A percentile compares a stretch with the other conserved stretches of the same genome.
Evolutionary conservation across 2,329 filamentous ascomycete species (phyloP).

Genomic region (Scytalidium lignicola): DNA sequence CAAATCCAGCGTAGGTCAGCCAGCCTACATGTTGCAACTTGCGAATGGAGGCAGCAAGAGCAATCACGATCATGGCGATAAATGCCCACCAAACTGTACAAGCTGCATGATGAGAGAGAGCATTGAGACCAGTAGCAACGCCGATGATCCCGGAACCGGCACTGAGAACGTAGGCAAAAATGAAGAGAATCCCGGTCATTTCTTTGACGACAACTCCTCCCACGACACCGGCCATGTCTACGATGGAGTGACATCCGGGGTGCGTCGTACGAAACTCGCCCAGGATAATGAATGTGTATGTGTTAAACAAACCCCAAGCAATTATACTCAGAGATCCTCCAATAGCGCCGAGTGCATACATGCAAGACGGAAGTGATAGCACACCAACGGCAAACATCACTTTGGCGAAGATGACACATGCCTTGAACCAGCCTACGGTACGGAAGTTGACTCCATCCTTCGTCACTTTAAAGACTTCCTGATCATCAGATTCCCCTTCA

Average conservation of each 20-base stretch:
- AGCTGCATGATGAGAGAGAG: slow-evolving; percentile 49
- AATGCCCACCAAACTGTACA: slow-evolving; percentile 56
- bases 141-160: slow-evolving; percentile 54
- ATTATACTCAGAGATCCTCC: slow-evolving; percentile 37
- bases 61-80: slow-evolving; percentile 45
- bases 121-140: slow-evolving; percentile 54
- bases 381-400: slow-evolving; percentile 26
- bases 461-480: slow-evolving; percentile 38
- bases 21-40: slow-evolving; percentile 58
- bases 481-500: background rate
- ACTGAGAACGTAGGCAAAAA: slow-evolving; percentile 52
- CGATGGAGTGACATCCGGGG: slow-evolving; percentile 45
- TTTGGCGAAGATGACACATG: slow-evolving; percentile 41
- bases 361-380: slow-evolving; percentile 37
- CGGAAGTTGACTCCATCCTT: slow-evolving; percentile 39
- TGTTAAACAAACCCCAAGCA: slow-evolving; percentile 28
- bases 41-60: slow-evolving; percentile 45
- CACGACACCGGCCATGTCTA: slow-evolving; percentile 54
- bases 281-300: slow-evolving; percentile 39
- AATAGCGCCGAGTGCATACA: slow-evolving; percentile 35
- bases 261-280: slow-evolving; percentile 47
- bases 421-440: slow-evolving; percentile 42
- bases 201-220: slow-evolving; percentile 48
- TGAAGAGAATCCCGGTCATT: slow-evolving; percentile 49
- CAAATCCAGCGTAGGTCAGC: slow-evolving; percentile 57